Conservation (phyloP, 2,329 filamentous ascomycete genomes). For the Exophiala sp. region DNA sequence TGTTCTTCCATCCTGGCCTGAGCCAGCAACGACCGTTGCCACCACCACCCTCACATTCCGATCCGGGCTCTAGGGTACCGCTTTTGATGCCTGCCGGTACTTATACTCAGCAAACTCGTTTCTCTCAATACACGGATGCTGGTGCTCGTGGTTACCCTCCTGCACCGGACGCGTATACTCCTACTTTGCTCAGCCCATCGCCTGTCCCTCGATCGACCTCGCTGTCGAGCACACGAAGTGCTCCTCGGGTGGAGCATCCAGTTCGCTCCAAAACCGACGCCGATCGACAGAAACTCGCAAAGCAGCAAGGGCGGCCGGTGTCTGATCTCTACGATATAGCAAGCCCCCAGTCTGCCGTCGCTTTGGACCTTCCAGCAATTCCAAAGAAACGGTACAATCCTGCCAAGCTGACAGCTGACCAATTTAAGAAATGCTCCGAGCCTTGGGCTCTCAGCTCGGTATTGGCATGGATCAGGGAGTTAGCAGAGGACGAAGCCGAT, state of each 20-base stretch:
- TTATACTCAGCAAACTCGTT: constrained; percentile 51
- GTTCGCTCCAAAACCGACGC: constrained; percentile 91
- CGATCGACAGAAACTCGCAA: constrained; percentile 53
- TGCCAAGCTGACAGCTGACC: constrained; percentile 69
- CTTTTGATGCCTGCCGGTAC: constrained; percentile 52
- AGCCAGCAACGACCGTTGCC: constrained; percentile 54
- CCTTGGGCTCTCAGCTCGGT: constrained; percentile 93
- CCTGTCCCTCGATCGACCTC: constrained; percentile 70
- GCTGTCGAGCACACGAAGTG: constrained; percentile 71
- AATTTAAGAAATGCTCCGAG: constrained; percentile 78
- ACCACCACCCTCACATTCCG: constrained; percentile 48
- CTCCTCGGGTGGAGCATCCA: constrained; percentile 72
- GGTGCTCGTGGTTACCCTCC: constrained; percentile 35
- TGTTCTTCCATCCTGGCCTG: constrained; percentile 89
- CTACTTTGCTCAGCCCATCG: constrained; percentile 40
- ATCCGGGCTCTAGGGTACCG: constrained; percentile 43
- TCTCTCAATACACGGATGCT: constrained; percentile 40
- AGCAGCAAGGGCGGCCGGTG: constrained; percentile 49
- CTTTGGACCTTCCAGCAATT: constrained; percentile 77
- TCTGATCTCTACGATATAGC: constrained; percentile 50
- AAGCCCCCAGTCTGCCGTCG: constrained; percentile 48
- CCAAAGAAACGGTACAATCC: constrained; percentile 82
- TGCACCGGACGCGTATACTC: constrained; percentile 49
- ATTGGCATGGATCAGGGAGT: constrained; percentile 74
- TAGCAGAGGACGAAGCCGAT: constrained; percentile 88